A percentile compares a stretch with the other conserved stretches of the same genome.
Evolutionary conservation across 768 basidiomycete species (phyloP).

Genomic region (Tulasnella sp.): DNA sequence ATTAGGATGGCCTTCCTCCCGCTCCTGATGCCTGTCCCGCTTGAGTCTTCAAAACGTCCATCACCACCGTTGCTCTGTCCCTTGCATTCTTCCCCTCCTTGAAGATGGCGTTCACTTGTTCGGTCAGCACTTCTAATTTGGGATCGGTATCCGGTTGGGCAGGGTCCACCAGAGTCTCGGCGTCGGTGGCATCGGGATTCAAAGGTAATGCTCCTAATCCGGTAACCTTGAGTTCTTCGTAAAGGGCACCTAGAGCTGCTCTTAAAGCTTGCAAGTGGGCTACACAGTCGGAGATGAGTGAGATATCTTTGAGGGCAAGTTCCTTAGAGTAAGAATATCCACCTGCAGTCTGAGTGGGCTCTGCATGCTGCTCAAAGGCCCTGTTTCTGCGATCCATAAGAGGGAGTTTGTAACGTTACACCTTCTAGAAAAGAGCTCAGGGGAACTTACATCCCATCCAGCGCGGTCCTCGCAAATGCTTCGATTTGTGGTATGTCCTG

Average conservation of each 20-base stretch:
- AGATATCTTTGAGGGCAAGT: neutral
- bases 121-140: neutral
- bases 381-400: conserved; percentile 7
- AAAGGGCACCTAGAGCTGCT: neutral
- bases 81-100: conserved; percentile 15
- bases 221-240: conserved; percentile 9
- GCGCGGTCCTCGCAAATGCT: conserved; percentile 8
- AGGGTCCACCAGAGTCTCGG: neutral
- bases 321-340: neutral
- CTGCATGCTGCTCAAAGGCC: conserved; percentile 15
- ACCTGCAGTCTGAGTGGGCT: conserved; percentile 23
- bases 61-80: conserved; percentile 19
- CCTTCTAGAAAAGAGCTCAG: neutral
- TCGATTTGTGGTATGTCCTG: conserved; percentile 21
- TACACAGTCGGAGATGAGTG: neutral
- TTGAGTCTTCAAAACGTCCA: conserved; percentile 12
- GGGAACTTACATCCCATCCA: conserved; percentile 16
- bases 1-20: neutral
- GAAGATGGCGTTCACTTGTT: conserved; percentile 23
- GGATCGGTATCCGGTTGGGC: neutral
- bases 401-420: neutral
- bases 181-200: conserved; percentile 5
- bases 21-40: neutral
- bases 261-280: conserved; percentile 15
- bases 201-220: conserved; percentile 20